Conservation (phyloP, 768 basidiomycete genomes). For the Phylloporus sp. region DNA sequence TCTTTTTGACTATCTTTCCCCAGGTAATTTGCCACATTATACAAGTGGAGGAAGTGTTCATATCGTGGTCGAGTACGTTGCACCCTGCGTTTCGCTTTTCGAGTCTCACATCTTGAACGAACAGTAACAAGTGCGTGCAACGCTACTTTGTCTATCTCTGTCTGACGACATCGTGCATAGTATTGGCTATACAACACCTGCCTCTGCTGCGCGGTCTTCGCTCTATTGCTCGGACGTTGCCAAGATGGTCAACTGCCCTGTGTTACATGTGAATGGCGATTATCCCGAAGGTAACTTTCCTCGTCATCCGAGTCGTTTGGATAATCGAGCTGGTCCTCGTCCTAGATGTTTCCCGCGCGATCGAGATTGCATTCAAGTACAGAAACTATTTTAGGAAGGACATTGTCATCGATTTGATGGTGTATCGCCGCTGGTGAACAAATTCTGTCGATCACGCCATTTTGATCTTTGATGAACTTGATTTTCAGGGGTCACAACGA, state of each 20-base stretch:
- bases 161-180: conserved; percentile 35
- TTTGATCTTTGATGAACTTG: background rate
- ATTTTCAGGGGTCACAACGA: conserved; percentile 76
- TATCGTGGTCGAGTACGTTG: conserved; percentile 80
- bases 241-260: conserved; percentile 87
- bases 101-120: background rate
- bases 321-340: background rate
- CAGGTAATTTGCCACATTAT: conserved; percentile 85
- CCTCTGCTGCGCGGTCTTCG: conserved; percentile 77
- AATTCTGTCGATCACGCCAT: background rate
- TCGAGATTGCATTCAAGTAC: conserved; percentile 86
- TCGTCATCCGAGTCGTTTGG: background rate
- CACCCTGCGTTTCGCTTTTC: background rate
- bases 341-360: conserved; percentile 77
- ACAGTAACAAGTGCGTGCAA: conserved; percentile 52
- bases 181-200: conserved; percentile 90
- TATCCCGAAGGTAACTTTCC: conserved; percentile 62
- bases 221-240: conserved; percentile 84
- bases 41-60: conserved; percentile 89
- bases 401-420: conserved; percentile 83
- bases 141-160: background rate
- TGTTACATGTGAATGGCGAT: conserved; percentile 90
- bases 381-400: conserved; percentile 87
- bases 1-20: background rate
- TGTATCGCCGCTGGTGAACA: conserved; percentile 75